Evolutionary conservation across 1,284 basidiomycete species (phyloP).

Genomic region (Veloboletus limbatus): DNA sequence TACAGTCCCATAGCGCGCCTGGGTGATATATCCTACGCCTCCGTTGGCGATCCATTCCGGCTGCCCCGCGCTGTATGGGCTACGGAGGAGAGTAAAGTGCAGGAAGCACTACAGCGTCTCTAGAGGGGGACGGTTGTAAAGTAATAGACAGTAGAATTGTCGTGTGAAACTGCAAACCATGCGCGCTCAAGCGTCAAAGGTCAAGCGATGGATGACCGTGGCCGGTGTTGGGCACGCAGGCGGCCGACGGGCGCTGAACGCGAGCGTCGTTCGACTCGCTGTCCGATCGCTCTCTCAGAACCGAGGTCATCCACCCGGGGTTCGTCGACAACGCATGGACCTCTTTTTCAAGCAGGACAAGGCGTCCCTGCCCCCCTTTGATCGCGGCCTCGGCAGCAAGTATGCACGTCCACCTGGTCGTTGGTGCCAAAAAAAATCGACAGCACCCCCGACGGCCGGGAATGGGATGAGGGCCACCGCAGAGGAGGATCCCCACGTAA

Average conservation of each 20-base stretch:
- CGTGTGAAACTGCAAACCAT: no score
- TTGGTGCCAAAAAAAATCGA: slow-evolving; percentile 51
- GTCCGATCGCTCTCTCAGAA: no score
- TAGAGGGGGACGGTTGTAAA: no score
- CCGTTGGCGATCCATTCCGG: slow-evolving; percentile 44
- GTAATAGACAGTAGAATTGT: no score
- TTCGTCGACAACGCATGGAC: no score
- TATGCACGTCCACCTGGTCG: slow-evolving; percentile 56
- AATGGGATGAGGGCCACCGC: slow-evolving; percentile 52
- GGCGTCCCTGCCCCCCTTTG: slow-evolving; percentile 34
- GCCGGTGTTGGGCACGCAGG: background rate
- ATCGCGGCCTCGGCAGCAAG: slow-evolving; percentile 28
- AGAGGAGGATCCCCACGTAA: slow-evolving; percentile 45
- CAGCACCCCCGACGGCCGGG: slow-evolving; percentile 43
- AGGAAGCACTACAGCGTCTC: slow-evolving; percentile 2
- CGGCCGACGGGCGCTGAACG: no score
- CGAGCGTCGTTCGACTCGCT: slow-evolving; percentile 45
- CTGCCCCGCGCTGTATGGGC: slow-evolving; percentile 49
- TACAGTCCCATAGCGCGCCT: slow-evolving; percentile 54
- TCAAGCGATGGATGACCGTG: no score
- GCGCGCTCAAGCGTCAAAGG: no score
- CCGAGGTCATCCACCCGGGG: no score
- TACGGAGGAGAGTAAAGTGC: slow-evolving; percentile 39
- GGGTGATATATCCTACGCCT: slow-evolving; percentile 54
- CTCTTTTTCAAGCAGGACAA: no score